Percentiles rank a stretch among this genome's conserved stretches.
These are phyloP conservation scores for Clonostachys solani DNA, from an alignment of 2,329 filamentous ascomycete species.

Conservation along the genomic window DNA sequence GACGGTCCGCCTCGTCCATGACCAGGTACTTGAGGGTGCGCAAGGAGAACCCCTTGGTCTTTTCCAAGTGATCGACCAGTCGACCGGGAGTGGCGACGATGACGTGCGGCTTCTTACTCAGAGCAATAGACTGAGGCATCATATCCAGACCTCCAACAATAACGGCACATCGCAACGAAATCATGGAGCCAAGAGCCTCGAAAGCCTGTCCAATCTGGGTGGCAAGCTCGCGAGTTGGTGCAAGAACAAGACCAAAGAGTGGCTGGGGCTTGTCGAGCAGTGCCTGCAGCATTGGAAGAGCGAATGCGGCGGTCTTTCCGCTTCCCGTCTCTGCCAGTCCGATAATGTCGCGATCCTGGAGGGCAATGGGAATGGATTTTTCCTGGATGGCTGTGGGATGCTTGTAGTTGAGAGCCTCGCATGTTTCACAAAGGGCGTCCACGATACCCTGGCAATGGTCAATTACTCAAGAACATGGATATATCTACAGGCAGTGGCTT, in stretches of 20 bases:
- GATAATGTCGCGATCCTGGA: constrained; percentile 82
- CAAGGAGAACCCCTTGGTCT: constrained; percentile 92
- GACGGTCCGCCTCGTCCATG: constrained; percentile 89
- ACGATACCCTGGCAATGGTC: constrained; percentile 63
- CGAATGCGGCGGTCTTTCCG: constrained; percentile 95
- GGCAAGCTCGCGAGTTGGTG: constrained; percentile 89
- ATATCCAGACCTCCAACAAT: constrained; percentile 95
- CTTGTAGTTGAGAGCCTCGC: constrained; percentile 76
- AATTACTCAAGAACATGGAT: no score
- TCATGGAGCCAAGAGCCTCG: constrained; percentile 80
- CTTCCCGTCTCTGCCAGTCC: constrained; percentile 92
- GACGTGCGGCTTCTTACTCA: constrained; percentile 95
- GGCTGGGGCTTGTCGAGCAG: constrained; percentile 84
- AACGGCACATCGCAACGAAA: constrained; percentile 80
- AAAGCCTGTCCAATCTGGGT: constrained; percentile 87
- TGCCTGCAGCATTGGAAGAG: constrained; percentile 84
- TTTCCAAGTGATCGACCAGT: constrained; percentile 87
- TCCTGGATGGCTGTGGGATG: constrained; percentile 84
- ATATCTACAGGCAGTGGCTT: no score
- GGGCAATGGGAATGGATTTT: constrained; percentile 76
- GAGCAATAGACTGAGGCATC: constrained; percentile 83
- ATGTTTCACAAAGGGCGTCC: constrained; percentile 85
- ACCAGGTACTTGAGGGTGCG: constrained; percentile 81
- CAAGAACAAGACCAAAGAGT: constrained; percentile 84
- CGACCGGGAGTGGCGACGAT: constrained; percentile 89